Evolutionary conservation across 2,329 filamentous ascomycete species (phyloP).

Genomic region (Aspergillus ochraceoroseus): DNA sequence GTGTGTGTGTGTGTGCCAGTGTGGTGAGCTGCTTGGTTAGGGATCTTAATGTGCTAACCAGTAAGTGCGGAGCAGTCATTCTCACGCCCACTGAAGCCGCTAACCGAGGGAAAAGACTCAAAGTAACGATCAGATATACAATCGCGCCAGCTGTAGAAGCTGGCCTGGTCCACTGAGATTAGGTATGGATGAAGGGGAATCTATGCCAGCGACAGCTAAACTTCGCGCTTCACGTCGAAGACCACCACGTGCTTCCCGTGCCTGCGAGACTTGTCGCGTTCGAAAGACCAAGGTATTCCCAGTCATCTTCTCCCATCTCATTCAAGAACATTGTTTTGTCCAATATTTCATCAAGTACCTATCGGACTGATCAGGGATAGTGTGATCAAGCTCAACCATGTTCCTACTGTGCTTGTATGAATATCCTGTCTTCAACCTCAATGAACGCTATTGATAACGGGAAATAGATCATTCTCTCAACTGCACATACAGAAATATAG

Average conservation of each 20-base stretch:
- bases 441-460: background rate
- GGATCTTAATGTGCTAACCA: no score
- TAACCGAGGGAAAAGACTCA: background rate
- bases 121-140: no score
- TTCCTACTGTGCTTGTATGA: constrained; percentile 22
- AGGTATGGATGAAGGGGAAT: background rate
- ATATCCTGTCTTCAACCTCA: background rate
- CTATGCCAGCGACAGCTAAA: constrained; percentile 12
- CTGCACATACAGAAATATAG: constrained; percentile 15
- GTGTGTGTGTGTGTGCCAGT: no score
- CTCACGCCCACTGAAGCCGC: background rate
- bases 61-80: background rate
- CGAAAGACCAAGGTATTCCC: constrained; percentile 23
- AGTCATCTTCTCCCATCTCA: background rate
- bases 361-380: background rate
- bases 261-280: constrained; percentile 25
- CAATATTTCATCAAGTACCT: background rate
- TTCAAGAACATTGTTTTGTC: no score
- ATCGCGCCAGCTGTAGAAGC: no score
- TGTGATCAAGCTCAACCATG: constrained; percentile 22
- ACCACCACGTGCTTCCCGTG: constrained; percentile 21
- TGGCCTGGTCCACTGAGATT: no score
- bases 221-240: constrained; percentile 14
- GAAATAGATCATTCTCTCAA: constrained; percentile 20
- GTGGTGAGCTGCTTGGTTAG: no score